A percentile compares a stretch with the other conserved stretches of the same genome.
phyloP scores from a whole-genome alignment of 2,329 filamentous ascomycete species.

The Epichloe bromicola region DNA sequence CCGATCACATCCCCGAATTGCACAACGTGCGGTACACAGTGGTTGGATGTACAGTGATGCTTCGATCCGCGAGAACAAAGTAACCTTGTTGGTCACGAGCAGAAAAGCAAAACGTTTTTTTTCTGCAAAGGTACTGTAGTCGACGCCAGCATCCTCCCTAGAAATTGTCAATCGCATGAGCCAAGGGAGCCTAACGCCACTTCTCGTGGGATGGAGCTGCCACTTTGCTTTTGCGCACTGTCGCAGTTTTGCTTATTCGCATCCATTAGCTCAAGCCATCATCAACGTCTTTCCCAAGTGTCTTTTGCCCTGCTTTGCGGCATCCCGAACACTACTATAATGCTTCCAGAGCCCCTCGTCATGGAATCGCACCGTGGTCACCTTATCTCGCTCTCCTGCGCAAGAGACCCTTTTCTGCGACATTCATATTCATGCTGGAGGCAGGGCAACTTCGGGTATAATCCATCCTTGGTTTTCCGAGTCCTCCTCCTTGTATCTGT shows the following conservation, averaged over 20 bases:
- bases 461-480: neutral
- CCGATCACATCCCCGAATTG: neutral
- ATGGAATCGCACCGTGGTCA: slow-evolving; percentile 1
- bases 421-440: slow-evolving; percentile 1
- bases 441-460: neutral
- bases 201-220: neutral
- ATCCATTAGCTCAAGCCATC: slow-evolving; percentile 1
- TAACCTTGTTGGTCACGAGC: neutral
- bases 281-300: neutral
- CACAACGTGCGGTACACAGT: neutral
- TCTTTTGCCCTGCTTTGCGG: slow-evolving; percentile 4
- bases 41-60: neutral
- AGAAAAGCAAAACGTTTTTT: neutral
- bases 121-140: neutral
- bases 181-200: neutral
- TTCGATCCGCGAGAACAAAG: neutral
- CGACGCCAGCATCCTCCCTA: neutral
- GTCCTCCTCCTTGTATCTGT: neutral
- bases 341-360: slow-evolving; percentile 3
- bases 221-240: slow-evolving; percentile 7
- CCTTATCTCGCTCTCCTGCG: slow-evolving; percentile 5
- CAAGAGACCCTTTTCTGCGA: neutral
- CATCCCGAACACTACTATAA: slow-evolving; percentile 5
- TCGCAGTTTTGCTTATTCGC: slow-evolving; percentile 5
- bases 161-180: neutral